Evolutionary conservation across 345 rosid genomes (phyloP), one percentile per base, ranked within the genome.

Genomic region (Euphorbia lathyris): DNA sequence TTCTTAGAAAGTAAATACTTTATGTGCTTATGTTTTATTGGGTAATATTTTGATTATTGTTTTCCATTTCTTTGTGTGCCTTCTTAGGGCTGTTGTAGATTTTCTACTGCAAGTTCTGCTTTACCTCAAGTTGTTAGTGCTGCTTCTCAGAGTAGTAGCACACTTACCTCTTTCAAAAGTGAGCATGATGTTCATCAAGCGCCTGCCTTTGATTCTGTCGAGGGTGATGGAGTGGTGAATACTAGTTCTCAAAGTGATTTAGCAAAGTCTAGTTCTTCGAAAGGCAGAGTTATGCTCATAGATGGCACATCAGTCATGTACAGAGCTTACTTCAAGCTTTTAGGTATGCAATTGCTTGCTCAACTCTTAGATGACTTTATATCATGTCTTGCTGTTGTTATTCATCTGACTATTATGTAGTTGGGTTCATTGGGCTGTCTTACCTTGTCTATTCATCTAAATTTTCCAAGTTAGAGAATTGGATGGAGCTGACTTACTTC

Each of bases 261-360:
- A 19, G 45, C 65, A n/a, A 32, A 34, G 38, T 19, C 60, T 67
- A 78, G 71, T 71, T 47, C 81, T 57, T 83, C 87, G 0, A 72
- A 85, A 78, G 87, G 88, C 38, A 83, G 96, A 85, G 86, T 92
- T 69, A 90, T 95, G 99, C 97, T 95, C 63, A 83, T 95, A 74
- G 99, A 95, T 80, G 97, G 97, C 63, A 90, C 99, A 45, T 85
- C 99, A 30, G 70, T 95, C 80, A 90, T 95, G 25, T 95, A 92
- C 78, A 82, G 99, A 84, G 90, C 97, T 66, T 95, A 95, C 84
- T 92, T 80, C 87, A 95, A 95, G 90, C 93, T 92, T 72, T 76
- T 95, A 79, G 97, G 99, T 95, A 83, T 69, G 70, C 26, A n/a
- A 13, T 12, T 25, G n/a, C 22, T 65, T 14, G 34, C 27, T 40